Evolutionary conservation across 2,329 filamentous ascomycete species (phyloP).

Genomic region (Leptographium radiaticola): DNA sequence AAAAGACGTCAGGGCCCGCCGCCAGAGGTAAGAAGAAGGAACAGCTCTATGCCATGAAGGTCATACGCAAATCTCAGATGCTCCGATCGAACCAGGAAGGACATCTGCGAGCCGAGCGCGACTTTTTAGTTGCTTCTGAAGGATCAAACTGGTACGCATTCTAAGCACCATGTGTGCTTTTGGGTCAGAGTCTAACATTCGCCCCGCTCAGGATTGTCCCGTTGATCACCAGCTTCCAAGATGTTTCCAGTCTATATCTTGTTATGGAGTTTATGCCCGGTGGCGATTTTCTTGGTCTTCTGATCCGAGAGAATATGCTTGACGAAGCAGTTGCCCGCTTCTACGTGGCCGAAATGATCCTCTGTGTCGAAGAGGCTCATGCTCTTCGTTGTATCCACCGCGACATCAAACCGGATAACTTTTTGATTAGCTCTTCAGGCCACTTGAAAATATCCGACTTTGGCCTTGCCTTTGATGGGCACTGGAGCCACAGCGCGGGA

Average conservation of each 20-base stretch:
- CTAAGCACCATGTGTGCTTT: neutral
- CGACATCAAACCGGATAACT: constrained; percentile 96
- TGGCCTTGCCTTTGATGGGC: constrained; percentile 85
- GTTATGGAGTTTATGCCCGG: constrained; percentile 99
- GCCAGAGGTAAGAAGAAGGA: constrained; percentile 16
- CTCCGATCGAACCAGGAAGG: constrained; percentile 82
- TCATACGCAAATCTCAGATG: constrained; percentile 91
- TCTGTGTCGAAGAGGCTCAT: constrained; percentile 89
- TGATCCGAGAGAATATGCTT: constrained; percentile 75
- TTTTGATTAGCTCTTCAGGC: constrained; percentile 74
- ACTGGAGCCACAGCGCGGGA: constrained; percentile 81
- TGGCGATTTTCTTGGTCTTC: constrained; percentile 77
- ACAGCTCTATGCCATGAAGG: constrained; percentile 88
- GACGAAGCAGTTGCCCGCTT: constrained; percentile 68
- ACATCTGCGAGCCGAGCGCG: constrained; percentile 78
- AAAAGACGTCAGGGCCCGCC: constrained; percentile 26
- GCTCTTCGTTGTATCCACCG: constrained; percentile 82
- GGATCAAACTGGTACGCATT: constrained; percentile 59
- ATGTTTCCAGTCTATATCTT: constrained; percentile 70
- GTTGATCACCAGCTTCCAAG: constrained; percentile 79
- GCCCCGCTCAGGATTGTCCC: constrained; percentile 56
- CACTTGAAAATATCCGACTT: constrained; percentile 96
- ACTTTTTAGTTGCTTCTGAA: constrained; percentile 80
- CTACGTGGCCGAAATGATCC: constrained; percentile 91
- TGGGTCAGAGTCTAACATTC: neutral